Evolutionary conservation across 306 rosid genomes (phyloP).

Genomic region (Medicago arabica): DNA sequence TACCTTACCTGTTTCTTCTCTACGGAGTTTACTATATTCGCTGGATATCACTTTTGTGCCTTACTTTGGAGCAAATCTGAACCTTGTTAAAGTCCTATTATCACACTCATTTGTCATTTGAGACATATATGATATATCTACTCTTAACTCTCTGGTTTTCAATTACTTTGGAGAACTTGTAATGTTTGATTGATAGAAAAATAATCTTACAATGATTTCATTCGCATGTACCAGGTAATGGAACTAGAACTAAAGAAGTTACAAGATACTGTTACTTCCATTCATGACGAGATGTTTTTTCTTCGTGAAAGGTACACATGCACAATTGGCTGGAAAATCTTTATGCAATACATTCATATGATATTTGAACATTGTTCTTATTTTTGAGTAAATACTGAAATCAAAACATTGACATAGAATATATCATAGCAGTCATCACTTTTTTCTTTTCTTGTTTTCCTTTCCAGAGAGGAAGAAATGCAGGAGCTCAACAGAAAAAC

Average conservation of each 20-base stretch:
- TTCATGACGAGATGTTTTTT: constrained; percentile 85
- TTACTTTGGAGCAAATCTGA: constrained; percentile 17
- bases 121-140: constrained; percentile 6
- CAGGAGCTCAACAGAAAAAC: constrained; percentile 83
- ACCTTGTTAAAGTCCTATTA: constrained; percentile 15
- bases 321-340: constrained; percentile 17
- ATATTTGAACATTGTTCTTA: constrained; percentile 8
- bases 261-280: constrained; percentile 67
- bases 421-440: neutral
- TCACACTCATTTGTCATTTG: constrained; percentile 5
- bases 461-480: constrained; percentile 91
- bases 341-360: neutral
- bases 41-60: constrained; percentile 8
- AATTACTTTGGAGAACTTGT: constrained; percentile 28
- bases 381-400: neutral
- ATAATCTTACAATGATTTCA: constrained; percentile 10
- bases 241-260: constrained; percentile 83
- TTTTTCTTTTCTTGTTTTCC: neutral
- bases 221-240: constrained; percentile 63
- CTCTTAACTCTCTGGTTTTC: constrained; percentile 1
- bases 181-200: neutral
- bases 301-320: constrained; percentile 76
- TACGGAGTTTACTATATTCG: constrained; percentile 1
- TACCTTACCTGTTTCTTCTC: neutral
- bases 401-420: neutral